Evolutionary conservation across 2,329 filamentous ascomycete genomes (phyloP), one percentile per base, ranked within the genome.

Genomic region (Alternaria triticina): DNA sequence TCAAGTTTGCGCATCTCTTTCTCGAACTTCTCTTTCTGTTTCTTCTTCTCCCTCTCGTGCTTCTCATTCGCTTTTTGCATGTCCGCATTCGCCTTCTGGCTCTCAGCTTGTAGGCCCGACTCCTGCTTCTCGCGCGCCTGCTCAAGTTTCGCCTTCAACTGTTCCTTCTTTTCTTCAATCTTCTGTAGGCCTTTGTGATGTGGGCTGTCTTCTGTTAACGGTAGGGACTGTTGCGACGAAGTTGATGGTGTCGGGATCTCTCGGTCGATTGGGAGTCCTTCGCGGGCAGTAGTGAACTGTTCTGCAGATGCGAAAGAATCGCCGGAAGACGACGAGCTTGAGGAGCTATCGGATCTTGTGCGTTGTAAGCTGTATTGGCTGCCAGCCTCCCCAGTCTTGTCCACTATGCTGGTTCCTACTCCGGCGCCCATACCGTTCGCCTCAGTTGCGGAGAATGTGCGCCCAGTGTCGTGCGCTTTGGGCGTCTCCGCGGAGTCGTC

Each of bases 71-170:
- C 83, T 75, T 88, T 90, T 28, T 85, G 83, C 6, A 88, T 82
- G 49, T 90, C 86, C 59, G 86, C 77, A 12, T 74, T 67, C 81
- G 54, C 82, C 81, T 66, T 84, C 79, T 71, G 33, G 67, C 55
- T 68, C 12, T 70, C 70, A 13, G 33, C 62, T 40, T 64, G 68
- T 20, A 66, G 50, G 1, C 72, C 64, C 36, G 68, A 65, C 3
- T 83, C 83, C 33, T 86, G 86, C 47, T 83, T 86, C 64, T 86
- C 82, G 20, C 85, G 83, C 55, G 86, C 83, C 68, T 86, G 85
- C n/a, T 82, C 82, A 8, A 90, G 81, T 70, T 89, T 90, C 20
- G 88, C 86, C 44, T 91, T 86, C 0, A 92, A 82, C 70, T 89
- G 70, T 2, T 65, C 59, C 9, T 86, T 86, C 60, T 87, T 86